Evolutionary conservation across 1,284 basidiomycete genomes (phyloP).

Genomic region (Fomitopsis palustris): DNA sequence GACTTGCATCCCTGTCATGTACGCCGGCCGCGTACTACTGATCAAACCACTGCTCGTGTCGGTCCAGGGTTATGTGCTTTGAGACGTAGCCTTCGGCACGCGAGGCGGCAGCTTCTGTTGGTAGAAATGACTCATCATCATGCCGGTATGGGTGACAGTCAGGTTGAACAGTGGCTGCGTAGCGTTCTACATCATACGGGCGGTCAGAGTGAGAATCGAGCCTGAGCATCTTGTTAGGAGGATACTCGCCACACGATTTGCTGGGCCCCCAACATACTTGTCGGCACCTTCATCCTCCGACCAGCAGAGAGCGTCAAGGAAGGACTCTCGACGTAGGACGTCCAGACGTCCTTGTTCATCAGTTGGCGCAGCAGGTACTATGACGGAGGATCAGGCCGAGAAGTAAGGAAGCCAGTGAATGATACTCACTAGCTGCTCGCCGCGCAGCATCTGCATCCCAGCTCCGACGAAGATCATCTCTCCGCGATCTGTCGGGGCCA

Average conservation of each 20-base stretch:
- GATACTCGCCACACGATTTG: conserved; percentile 67
- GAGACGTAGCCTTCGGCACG: not conserved
- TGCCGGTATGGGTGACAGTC: conserved; percentile 70
- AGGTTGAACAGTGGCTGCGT: conserved; percentile 88
- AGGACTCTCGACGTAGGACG: conserved; percentile 49
- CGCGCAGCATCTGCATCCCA: conserved; percentile 36
- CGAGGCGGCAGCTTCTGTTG: conserved; percentile 47
- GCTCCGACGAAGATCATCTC: conserved; percentile 36
- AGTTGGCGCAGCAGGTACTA: conserved; percentile 10
- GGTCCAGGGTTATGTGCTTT: not conserved
- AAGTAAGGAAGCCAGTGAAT: not conserved
- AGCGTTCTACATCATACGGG: conserved; percentile 58
- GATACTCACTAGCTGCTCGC: conserved; percentile 27
- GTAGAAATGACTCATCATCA: conserved; percentile 78
- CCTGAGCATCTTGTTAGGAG: not conserved
- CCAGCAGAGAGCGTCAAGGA: conserved; percentile 68
- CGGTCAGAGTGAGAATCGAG: not conserved
- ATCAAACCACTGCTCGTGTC: not conserved
- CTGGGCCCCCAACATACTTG: conserved; percentile 59
- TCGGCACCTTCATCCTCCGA: conserved; percentile 67
- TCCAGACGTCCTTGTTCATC: conserved; percentile 14
- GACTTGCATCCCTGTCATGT: too few species aligned
- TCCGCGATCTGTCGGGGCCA: conserved; percentile 42
- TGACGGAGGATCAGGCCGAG: not conserved
- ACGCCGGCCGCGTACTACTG: too few species aligned